These are phyloP conservation scores for Urtica urens DNA, from an alignment of 306 rosid species.

Conservation along the genomic window DNA sequence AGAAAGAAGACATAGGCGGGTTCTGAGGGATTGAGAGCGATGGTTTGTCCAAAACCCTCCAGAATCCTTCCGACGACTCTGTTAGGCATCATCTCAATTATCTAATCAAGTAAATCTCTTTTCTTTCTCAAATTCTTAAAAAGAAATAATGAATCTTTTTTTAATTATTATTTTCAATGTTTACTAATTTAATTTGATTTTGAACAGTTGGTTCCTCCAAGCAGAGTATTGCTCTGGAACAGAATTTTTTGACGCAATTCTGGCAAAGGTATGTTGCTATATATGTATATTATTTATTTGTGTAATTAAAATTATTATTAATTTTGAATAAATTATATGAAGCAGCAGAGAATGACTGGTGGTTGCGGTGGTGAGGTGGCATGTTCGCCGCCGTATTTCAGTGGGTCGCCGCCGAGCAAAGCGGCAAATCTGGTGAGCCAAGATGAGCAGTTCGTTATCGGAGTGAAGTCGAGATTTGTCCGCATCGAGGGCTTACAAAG, in stretches of 20 bases:
- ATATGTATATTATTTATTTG: too few relatives aligned
- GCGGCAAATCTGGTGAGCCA: conserved; percentile 82
- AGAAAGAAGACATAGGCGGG: too few relatives aligned
- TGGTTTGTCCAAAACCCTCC: conserved; percentile 78
- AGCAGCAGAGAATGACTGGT: too few relatives aligned
- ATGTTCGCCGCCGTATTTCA: conserved; percentile 68
- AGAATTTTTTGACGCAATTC: conserved; percentile 67
- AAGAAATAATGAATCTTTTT: too few relatives aligned
- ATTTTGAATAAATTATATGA: too few relatives aligned
- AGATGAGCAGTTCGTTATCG: conserved; percentile 66
- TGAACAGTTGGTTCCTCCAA: conserved; percentile 38
- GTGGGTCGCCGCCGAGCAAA: conserved; percentile 96
- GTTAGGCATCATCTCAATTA: conserved; percentile 37
- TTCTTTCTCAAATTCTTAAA: too few relatives aligned
- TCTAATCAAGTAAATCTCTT: conserved; percentile 30
- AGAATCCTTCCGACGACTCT: conserved; percentile 23
- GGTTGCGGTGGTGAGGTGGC: conserved; percentile 33
- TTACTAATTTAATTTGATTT: not conserved
- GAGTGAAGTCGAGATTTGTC: conserved; percentile 50
- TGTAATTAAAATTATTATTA: too few relatives aligned
- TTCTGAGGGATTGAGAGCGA: conserved; percentile 53
- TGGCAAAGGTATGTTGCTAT: conserved; percentile 40
- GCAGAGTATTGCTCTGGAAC: too few relatives aligned
- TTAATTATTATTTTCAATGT: not conserved
- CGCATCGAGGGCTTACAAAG: conserved; percentile 87